A percentile compares a stretch with the other conserved stretches of the same genome.
Conservation (phyloP, 2,329 filamentous ascomycete genomes). For the Pseudogymnoascus pannorum region DNA sequence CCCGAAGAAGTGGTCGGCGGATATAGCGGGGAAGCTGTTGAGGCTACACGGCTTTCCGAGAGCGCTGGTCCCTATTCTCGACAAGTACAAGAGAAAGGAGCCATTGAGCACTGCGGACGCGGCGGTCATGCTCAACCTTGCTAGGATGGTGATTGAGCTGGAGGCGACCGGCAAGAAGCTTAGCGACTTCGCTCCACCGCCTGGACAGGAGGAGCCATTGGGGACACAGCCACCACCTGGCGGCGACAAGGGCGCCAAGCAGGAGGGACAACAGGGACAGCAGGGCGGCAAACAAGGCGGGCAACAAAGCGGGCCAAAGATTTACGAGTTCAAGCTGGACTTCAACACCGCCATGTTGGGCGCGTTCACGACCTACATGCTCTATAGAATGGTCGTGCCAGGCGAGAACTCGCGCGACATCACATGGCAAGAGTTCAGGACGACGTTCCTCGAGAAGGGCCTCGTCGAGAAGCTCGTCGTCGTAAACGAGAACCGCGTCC, state of each 20-base stretch:
- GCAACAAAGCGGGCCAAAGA: constrained; percentile 19
- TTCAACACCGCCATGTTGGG: constrained; percentile 34
- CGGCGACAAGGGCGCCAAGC: constrained; percentile 20
- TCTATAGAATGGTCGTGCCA: constrained; percentile 59
- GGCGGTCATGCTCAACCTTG: not conserved
- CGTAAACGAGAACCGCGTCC: constrained; percentile 68
- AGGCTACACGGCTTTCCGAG: constrained; percentile 13
- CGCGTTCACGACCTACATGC: constrained; percentile 53
- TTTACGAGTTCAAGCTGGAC: constrained; percentile 25
- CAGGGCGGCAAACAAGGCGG: constrained; percentile 27
- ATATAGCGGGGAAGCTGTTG: constrained; percentile 14
- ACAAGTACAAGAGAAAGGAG: constrained; percentile 28
- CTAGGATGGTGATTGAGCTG: not conserved
- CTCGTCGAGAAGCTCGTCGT: constrained; percentile 87
- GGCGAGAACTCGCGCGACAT: constrained; percentile 69
- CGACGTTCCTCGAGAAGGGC: constrained; percentile 90
- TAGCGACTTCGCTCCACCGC: not conserved
- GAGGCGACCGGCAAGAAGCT: not conserved
- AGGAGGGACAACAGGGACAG: not conserved
- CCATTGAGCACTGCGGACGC: constrained; percentile 21
- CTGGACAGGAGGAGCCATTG: not conserved
- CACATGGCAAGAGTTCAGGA: constrained; percentile 94
- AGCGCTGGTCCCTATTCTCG: constrained; percentile 18
- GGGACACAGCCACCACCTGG: not conserved
- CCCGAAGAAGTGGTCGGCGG: not conserved